These are phyloP conservation scores for Paramecium biaurelia DNA, from an alignment of 73 alveolate genomes.

Conservation along the genomic window DNA sequence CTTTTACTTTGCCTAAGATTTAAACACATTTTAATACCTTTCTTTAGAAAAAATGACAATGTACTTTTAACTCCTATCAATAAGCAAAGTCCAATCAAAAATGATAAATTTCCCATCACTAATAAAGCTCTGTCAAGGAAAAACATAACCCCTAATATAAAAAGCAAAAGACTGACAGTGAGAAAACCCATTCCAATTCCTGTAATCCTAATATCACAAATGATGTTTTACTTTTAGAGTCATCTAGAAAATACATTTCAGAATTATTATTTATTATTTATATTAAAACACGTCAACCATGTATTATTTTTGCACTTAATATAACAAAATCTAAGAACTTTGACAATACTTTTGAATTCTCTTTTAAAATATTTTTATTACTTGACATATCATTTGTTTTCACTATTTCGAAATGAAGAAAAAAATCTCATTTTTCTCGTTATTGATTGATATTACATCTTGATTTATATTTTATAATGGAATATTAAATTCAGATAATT, in stretches of 20 bases:
- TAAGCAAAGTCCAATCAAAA: constrained; percentile 10
- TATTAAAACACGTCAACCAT: neutral
- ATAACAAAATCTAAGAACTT: neutral
- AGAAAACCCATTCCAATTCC: constrained; percentile 49
- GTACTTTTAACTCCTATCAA: constrained; percentile 19
- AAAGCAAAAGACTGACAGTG: neutral
- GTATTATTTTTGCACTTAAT: neutral
- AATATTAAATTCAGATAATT: neutral
- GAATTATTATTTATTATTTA: neutral
- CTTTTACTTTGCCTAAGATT: constrained; percentile 26
- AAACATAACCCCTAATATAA: neutral
- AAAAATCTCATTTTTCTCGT: neutral
- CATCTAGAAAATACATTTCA: constrained; percentile 24
- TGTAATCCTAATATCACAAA: constrained; percentile 7
- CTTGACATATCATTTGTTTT: neutral
- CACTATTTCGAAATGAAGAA: neutral
- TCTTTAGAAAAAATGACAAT: neutral
- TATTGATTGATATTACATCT: neutral
- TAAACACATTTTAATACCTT: neutral
- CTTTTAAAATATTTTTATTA: neutral
- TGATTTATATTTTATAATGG: too few relatives aligned
- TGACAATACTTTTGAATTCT: neutral
- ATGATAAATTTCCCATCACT: constrained; percentile 19
- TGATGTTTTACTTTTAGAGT: constrained; percentile 18
- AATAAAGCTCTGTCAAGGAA: neutral